Percentiles rank a stretch among this genome's conserved stretches.
Conservation (phyloP, 257 asterid species). For the Anisodus tanguticus region DNA sequence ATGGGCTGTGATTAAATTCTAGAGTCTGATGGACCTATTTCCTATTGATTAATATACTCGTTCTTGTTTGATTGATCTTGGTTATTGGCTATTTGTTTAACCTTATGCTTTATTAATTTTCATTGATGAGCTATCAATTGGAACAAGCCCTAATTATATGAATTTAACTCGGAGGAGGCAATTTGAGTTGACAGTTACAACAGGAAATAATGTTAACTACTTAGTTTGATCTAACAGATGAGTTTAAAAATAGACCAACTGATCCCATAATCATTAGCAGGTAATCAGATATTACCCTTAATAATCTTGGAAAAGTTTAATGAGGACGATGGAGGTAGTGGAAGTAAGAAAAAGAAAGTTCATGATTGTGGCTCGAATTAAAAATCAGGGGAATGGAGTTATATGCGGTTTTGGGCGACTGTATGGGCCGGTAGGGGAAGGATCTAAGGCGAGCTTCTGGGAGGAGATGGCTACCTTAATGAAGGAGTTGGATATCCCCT, state of each 20-base stretch:
- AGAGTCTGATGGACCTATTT: neutral
- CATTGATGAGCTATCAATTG: slow-evolving; percentile 1
- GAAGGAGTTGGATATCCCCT: slow-evolving; percentile 2
- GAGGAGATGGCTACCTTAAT: neutral
- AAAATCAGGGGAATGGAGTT: neutral
- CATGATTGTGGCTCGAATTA: neutral
- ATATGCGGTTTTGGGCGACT: neutral
- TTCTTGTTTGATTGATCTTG: neutral
- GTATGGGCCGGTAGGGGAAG: neutral
- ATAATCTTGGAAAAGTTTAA: neutral
- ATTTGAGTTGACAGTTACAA: neutral
- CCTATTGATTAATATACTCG: neutral
- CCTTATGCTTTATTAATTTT: neutral
- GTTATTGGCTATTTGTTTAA: slow-evolving; percentile 14
- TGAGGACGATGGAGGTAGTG: neutral
- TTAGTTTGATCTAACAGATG: neutral
- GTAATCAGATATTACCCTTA: neutral
- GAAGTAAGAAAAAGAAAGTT: neutral
- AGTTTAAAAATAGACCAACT: neutral
- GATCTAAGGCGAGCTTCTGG: neutral
- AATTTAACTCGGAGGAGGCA: neutral
- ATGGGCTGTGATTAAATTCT: neutral
- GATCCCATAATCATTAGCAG: neutral
- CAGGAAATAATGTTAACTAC: neutral
- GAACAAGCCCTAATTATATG: neutral